Conservation (phyloP, 2,329 filamentous ascomycete genomes). For the Aspergillus ochraceoroseus region DNA sequence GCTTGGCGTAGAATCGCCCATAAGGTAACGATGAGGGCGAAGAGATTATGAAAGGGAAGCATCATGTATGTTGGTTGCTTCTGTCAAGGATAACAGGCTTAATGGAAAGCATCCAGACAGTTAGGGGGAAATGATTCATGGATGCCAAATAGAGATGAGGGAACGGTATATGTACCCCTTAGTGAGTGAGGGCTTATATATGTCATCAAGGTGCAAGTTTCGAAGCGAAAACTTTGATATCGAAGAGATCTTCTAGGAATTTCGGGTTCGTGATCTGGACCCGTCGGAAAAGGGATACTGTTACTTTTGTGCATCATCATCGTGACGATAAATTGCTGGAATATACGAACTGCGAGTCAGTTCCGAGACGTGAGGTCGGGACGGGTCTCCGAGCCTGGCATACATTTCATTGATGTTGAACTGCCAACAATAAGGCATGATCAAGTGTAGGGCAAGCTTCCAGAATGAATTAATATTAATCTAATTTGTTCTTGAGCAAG, state of each 20-base stretch:
- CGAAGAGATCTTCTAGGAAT: not conserved
- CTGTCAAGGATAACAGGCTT: not conserved
- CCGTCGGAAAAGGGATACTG: constrained; percentile 2
- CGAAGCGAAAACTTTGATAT: not conserved
- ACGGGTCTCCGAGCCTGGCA: too few relatives aligned
- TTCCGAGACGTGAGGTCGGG: not conserved
- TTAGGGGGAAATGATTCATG: too few relatives aligned
- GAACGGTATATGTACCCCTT: constrained; percentile 1
- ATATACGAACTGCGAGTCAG: not conserved
- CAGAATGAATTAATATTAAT: too few relatives aligned
- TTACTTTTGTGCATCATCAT: constrained; percentile 2
- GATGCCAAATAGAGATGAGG: too few relatives aligned
- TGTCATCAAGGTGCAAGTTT: constrained; percentile 3
- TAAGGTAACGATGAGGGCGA: too few relatives aligned
- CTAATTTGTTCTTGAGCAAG: too few relatives aligned
- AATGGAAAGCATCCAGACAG: not conserved
- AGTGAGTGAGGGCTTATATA: not conserved
- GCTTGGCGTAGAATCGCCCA: too few relatives aligned
- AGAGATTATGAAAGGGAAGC: too few relatives aligned
- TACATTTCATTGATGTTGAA: too few relatives aligned
- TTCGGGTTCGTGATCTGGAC: not conserved
- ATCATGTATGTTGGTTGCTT: too few relatives aligned
- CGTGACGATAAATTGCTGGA: not conserved
- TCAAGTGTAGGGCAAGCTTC: too few relatives aligned
- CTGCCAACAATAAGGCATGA: too few relatives aligned